phyloP scores from a whole-genome alignment of 495 filamentous ascomycete species.

The Penicillium maclennaniae region DNA sequence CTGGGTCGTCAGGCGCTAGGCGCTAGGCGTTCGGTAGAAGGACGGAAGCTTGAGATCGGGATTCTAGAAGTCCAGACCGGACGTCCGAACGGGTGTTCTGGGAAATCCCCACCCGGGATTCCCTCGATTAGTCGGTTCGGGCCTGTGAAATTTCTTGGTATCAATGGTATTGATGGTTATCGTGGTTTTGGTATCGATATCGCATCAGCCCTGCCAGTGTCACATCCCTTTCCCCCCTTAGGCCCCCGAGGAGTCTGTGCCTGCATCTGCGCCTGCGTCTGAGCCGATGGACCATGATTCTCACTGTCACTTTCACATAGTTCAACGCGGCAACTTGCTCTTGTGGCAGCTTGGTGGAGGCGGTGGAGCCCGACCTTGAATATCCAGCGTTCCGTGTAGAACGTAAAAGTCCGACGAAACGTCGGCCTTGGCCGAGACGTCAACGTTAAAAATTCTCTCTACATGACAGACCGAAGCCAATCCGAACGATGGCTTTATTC shows the following conservation, averaged over 20 bases:
- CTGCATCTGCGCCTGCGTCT: background rate
- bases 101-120: conserved; percentile 14
- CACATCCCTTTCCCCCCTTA: background rate
- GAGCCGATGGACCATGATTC: background rate
- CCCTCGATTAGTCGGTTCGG: conserved; percentile 17
- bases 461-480: background rate
- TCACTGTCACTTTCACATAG: conserved; percentile 1
- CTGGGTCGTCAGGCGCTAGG: conserved; percentile 2
- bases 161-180: too few species aligned
- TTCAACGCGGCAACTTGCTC: conserved; percentile 8
- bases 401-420: conserved; percentile 1
- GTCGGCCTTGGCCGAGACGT: conserved; percentile 7
- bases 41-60: background rate
- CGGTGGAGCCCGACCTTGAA: conserved; percentile 9
- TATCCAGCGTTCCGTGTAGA: conserved; percentile 3
- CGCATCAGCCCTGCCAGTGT: background rate
- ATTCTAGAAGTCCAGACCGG: conserved; percentile 1
- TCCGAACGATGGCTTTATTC: background rate
- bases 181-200: background rate
- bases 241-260: background rate
- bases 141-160: conserved; percentile 2
- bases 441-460: background rate
- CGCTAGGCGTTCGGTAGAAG: conserved; percentile 1
- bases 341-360: conserved; percentile 10
- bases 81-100: conserved; percentile 11